Conservation (phyloP, 257 asterid genomes). For the Petunia secreta region DNA sequence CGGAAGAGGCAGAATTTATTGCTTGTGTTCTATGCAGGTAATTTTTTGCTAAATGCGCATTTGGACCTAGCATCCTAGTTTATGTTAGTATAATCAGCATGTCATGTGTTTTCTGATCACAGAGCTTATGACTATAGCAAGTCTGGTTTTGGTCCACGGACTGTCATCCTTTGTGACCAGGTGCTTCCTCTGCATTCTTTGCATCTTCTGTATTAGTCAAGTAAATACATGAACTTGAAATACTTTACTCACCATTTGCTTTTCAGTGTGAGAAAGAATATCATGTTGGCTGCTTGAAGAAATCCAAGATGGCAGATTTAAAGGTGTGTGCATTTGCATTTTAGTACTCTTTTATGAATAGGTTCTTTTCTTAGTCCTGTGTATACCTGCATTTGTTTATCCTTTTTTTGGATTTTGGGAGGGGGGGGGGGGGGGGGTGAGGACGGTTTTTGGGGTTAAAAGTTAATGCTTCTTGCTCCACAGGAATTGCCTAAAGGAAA, state of each 20-base stretch:
- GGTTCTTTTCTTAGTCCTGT: not conserved
- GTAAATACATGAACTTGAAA: constrained; percentile 20
- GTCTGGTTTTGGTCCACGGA: constrained; percentile 99
- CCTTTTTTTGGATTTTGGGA: constrained; percentile 12
- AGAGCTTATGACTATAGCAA: constrained; percentile 97
- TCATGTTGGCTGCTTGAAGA: constrained; percentile 97
- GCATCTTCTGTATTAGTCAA: constrained; percentile 16
- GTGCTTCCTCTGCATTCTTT: constrained; percentile 47
- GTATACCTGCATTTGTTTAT: not conserved
- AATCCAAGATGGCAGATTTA: constrained; percentile 86
- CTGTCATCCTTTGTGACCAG: constrained; percentile 98
- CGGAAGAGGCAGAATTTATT: constrained; percentile 90
- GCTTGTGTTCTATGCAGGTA: constrained; percentile 99
- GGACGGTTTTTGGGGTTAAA: not conserved
- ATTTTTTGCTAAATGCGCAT: not conserved
- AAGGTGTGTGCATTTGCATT: constrained; percentile 60
- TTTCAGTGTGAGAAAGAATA: constrained; percentile 96
- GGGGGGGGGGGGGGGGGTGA: not conserved
- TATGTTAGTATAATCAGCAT: not conserved
- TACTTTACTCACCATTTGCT: constrained; percentile 24
- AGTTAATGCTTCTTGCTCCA: constrained; percentile 21
- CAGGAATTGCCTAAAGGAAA: constrained; percentile 97
- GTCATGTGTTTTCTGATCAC: constrained; percentile 30
- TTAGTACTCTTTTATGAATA: not conserved
- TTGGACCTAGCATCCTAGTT: not conserved